These are phyloP conservation scores for Trifolium subterraneum DNA, from an alignment of 306 rosid species.

Conservation along the genomic window DNA sequence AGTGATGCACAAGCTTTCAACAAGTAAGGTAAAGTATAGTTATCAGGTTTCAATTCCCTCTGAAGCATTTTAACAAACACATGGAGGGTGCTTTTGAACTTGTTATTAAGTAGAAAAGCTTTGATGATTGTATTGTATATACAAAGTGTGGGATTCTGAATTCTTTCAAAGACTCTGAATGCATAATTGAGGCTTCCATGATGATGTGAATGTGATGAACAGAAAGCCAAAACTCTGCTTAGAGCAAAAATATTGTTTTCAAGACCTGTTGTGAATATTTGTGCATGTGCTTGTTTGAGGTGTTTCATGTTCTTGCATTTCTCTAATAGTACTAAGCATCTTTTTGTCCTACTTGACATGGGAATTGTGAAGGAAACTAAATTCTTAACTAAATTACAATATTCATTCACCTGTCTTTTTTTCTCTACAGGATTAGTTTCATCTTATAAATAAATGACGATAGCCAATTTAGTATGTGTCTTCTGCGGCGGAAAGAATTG, in stretches of 20 bases:
- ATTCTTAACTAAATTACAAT: slow-evolving; percentile 1
- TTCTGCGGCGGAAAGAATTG: no score
- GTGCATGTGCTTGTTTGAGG: slow-evolving; percentile 73
- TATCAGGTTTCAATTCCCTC: slow-evolving; percentile 55
- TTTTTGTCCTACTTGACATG: slow-evolving; percentile 58
- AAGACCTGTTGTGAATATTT: slow-evolving; percentile 60
- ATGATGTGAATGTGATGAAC: slow-evolving; percentile 59
- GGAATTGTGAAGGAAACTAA: not conserved
- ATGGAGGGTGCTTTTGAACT: slow-evolving; percentile 42
- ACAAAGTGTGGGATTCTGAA: slow-evolving; percentile 68
- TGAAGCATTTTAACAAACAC: slow-evolving; percentile 51
- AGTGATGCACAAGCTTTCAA: slow-evolving; percentile 61
- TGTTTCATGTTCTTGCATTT: slow-evolving; percentile 75
- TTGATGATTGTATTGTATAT: slow-evolving; percentile 68
- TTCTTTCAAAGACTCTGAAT: slow-evolving; percentile 58
- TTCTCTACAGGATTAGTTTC: not conserved
- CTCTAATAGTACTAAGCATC: slow-evolving; percentile 60
- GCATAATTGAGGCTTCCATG: slow-evolving; percentile 54
- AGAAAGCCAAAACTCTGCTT: slow-evolving; percentile 67
- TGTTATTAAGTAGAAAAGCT: slow-evolving; percentile 48
- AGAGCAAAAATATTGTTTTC: slow-evolving; percentile 57
- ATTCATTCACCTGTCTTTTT: not conserved
- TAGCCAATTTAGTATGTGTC: no score
- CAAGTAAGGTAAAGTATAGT: slow-evolving; percentile 71
- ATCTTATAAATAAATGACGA: not conserved